Percentiles rank a stretch among this genome's conserved stretches.
Evolutionary conservation across 2,329 filamentous ascomycete species (phyloP).

Genomic region (Ophiostoma tasmaniense): DNA sequence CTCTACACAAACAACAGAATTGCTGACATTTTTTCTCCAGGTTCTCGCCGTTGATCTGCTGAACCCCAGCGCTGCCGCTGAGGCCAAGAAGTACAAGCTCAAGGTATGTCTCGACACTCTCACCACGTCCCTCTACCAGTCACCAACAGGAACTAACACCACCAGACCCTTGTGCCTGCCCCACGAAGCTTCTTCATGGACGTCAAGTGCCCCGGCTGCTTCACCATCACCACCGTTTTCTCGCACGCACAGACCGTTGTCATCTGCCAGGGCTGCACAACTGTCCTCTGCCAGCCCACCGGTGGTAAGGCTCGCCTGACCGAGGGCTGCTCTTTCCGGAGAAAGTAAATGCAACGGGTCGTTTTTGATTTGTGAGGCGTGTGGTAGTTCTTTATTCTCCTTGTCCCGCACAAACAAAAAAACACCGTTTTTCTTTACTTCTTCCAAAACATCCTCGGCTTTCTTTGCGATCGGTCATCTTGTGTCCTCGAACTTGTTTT

Average conservation of each 20-base stretch:
- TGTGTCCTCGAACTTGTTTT: constrained; percentile 9
- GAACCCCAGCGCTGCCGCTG: constrained; percentile 94
- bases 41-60: constrained; percentile 99
- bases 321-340: constrained; percentile 99
- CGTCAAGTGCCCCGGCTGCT: constrained; percentile 99
- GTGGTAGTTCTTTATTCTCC: constrained; percentile 7
- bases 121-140: neutral
- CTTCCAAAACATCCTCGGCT: neutral
- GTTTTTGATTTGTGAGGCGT: constrained; percentile 7
- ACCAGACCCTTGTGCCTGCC: constrained; percentile 80
- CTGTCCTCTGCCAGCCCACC: constrained; percentile 98
- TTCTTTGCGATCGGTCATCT: constrained; percentile 9
- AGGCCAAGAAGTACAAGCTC: constrained; percentile 99
- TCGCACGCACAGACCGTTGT: constrained; percentile 99
- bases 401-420: constrained; percentile 6
- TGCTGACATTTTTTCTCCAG: constrained; percentile 37
- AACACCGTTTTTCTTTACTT: constrained; percentile 2
- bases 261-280: constrained; percentile 99
- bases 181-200: constrained; percentile 99
- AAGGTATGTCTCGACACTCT: constrained; percentile 58
- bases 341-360: constrained; percentile 67
- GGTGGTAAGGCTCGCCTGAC: constrained; percentile 98
- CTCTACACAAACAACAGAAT: neutral
- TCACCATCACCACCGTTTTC: constrained; percentile 99
- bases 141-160: neutral